Percentiles rank a stretch among this genome's conserved stretches.
Evolutionary conservation across 2,329 filamentous ascomycete genomes (phyloP).

Genomic region (Alternaria sp.): DNA sequence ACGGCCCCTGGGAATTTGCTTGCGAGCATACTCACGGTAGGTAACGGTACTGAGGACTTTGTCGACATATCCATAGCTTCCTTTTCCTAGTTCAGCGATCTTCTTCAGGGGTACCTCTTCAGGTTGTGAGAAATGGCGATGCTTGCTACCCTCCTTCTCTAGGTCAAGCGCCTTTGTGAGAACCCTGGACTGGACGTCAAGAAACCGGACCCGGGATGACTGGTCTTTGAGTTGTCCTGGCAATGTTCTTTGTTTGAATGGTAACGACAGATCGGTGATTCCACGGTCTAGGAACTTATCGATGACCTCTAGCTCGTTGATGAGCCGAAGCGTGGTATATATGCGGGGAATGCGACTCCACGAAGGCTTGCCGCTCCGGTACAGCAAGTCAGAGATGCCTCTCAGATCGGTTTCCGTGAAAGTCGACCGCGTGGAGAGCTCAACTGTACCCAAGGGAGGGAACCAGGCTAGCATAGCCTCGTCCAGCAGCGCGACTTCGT

Average conservation of each 20-base stretch:
- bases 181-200: too few species aligned
- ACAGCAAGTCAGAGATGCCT: background rate
- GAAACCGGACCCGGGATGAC: too few species aligned
- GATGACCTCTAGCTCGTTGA: background rate
- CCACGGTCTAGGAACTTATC: fast-evolving
- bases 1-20: background rate
- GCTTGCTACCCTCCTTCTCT: too few species aligned
- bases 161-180: too few species aligned
- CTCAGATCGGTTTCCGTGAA: background rate
- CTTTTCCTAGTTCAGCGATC: too few species aligned
- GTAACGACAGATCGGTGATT: too few species aligned
- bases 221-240: too few species aligned
- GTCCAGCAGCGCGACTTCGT: background rate
- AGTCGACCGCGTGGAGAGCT: background rate
- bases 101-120: too few species aligned
- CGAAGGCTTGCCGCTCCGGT: background rate
- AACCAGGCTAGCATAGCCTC: background rate
- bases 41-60: too few species aligned
- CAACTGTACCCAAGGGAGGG: background rate
- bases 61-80: too few species aligned
- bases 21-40: background rate
- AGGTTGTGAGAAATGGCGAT: too few species aligned
- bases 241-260: fast-evolving
- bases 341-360: background rate
- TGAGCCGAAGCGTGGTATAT: background rate